phyloP scores from a whole-genome alignment of 768 basidiomycete genomes.

The Boletus rex-veris region DNA sequence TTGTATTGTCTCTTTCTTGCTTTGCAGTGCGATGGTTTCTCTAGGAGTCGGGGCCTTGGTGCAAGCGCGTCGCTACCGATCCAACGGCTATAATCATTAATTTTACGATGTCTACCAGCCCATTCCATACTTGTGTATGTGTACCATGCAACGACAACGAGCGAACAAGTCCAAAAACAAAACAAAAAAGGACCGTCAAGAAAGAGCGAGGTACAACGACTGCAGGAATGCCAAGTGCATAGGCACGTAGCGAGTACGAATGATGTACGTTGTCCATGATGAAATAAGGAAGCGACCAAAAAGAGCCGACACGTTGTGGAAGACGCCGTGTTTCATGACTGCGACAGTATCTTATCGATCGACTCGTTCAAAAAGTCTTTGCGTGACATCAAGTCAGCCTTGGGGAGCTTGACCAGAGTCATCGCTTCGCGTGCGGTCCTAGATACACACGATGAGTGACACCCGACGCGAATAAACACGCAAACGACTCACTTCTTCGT shows the following conservation, averaged over 20 bases:
- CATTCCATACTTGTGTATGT: too few species aligned
- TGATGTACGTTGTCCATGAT: not conserved
- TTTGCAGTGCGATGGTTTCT: too few species aligned
- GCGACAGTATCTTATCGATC: constrained; percentile 89
- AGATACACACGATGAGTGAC: not conserved
- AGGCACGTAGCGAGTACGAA: not conserved
- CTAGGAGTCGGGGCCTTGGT: too few species aligned
- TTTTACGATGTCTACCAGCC: not conserved
- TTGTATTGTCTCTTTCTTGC: too few species aligned
- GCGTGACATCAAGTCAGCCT: constrained; percentile 44
- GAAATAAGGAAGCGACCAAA: constrained; percentile 4
- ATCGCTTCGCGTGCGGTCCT: constrained; percentile 92
- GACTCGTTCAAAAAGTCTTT: constrained; percentile 92
- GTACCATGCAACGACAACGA: not conserved
- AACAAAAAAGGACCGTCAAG: not conserved
- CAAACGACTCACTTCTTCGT: constrained; percentile 80
- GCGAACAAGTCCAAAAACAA: not conserved
- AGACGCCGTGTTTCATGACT: constrained; percentile 49
- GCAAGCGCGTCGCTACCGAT: too few species aligned
- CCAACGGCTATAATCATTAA: too few species aligned
- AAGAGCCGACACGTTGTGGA: not conserved
- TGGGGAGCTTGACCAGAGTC: constrained; percentile 13
- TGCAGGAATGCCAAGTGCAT: not conserved
- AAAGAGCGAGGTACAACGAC: constrained; percentile 1
- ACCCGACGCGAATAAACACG: not conserved